Evolutionary conservation across 768 basidiomycete species (phyloP).

Genomic region (Cyathus striatus): DNA sequence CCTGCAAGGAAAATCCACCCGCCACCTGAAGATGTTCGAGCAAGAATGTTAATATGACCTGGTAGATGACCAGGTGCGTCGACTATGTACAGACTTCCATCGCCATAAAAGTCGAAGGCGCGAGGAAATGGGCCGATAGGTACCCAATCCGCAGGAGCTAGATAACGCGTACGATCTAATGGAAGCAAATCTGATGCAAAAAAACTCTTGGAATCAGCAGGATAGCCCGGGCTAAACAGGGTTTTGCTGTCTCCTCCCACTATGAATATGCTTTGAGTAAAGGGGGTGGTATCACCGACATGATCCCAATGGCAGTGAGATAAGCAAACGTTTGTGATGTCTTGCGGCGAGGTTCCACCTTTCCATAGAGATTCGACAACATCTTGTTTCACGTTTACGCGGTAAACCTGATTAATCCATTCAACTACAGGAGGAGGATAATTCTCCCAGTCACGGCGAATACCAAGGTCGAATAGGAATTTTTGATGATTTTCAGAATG

Average conservation of each 20-base stretch:
- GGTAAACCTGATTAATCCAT: conserved; percentile 16
- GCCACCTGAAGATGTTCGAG: conserved; percentile 49
- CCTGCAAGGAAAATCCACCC: conserved; percentile 53
- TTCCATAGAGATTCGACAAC: conserved; percentile 42
- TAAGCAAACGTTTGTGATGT: conserved; percentile 39
- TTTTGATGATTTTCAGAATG: conserved; percentile 35
- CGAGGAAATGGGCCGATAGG: not conserved
- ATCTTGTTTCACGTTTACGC: conserved; percentile 25
- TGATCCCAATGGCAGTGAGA: conserved; percentile 55
- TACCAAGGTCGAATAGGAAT: too few species aligned
- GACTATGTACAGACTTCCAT: conserved; percentile 54
- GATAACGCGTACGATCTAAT: not conserved
- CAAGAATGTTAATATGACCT: conserved; percentile 52
- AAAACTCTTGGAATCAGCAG: conserved; percentile 26
- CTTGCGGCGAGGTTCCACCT: conserved; percentile 37
- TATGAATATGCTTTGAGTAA: conserved; percentile 40
- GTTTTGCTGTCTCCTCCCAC: conserved; percentile 35
- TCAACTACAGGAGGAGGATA: conserved; percentile 28
- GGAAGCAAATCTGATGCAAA: conserved; percentile 30
- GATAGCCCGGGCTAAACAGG: conserved; percentile 34
- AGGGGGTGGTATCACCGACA: conserved; percentile 40
- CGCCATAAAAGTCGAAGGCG: conserved; percentile 43
- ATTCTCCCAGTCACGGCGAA: conserved; percentile 39
- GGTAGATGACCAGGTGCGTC: conserved; percentile 52
- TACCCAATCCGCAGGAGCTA: not conserved